A percentile compares a stretch with the other conserved stretches of the same genome.
phyloP scores from a whole-genome alignment of 306 rosid genomes.

The Prunus campanulata region DNA sequence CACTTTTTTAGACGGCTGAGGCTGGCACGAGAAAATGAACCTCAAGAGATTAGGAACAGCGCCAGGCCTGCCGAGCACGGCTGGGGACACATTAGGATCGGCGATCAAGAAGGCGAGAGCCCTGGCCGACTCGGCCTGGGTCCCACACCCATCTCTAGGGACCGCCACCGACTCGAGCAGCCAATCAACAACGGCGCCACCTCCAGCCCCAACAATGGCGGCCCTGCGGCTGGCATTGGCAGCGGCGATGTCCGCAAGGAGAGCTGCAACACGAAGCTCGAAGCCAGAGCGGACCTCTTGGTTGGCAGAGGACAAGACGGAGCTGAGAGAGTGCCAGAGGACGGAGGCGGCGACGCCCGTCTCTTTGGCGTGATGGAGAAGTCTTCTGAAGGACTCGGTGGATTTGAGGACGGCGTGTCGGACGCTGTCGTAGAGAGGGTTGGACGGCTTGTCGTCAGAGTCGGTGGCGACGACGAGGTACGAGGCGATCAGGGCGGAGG shows the following conservation, averaged over 20 bases:
- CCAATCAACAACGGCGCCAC: constrained; percentile 96
- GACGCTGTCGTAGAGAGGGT: constrained; percentile 39
- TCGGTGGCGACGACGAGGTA: constrained; percentile 25
- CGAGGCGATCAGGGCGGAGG: constrained; percentile 53
- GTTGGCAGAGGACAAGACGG: constrained; percentile 83
- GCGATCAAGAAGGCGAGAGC: constrained; percentile 88
- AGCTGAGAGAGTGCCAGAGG: constrained; percentile 80
- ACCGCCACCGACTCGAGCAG: constrained; percentile 83
- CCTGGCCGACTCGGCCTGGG: constrained; percentile 93
- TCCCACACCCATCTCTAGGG: constrained; percentile 56
- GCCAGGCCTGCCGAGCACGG: constrained; percentile 75
- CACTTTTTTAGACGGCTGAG: constrained; percentile 74
- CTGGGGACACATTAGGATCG: constrained; percentile 77
- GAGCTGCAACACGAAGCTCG: constrained; percentile 85
- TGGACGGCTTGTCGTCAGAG: constrained; percentile 25
- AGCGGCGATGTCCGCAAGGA: constrained; percentile 81
- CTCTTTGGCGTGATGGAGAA: constrained; percentile 63
- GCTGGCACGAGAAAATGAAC: constrained; percentile 90
- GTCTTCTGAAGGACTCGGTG: constrained; percentile 42
- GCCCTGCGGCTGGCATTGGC: constrained; percentile 80
- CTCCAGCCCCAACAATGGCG: constrained; percentile 84
- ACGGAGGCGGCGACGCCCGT: constrained; percentile 79
- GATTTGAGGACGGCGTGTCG: constrained; percentile 46
- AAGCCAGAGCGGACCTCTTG: constrained; percentile 92
- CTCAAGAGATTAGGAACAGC: constrained; percentile 83